Conservation (phyloP, 1,284 basidiomycete genomes). For the Fistulina hepatica region DNA sequence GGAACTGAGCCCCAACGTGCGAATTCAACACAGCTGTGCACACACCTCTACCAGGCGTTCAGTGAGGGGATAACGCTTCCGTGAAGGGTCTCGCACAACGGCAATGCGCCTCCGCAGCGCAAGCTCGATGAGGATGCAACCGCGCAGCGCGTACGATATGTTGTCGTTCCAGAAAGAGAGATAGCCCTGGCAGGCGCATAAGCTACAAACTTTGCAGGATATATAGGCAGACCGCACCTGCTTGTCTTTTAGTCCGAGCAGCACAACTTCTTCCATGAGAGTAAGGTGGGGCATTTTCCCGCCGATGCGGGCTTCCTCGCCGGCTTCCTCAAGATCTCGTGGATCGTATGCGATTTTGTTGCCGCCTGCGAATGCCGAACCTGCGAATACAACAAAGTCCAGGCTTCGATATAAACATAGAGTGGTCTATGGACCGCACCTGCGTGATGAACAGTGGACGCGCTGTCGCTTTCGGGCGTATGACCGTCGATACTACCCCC, state of each 20-base stretch:
- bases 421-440: not conserved
- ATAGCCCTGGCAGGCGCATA: conserved; percentile 52
- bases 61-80: conserved; percentile 64
- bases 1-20: no score
- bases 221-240: conserved; percentile 43
- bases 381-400: no score
- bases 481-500: no score
- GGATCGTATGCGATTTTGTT: conserved; percentile 91
- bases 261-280: conserved; percentile 92
- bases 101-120: conserved; percentile 85
- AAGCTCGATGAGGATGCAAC: conserved; percentile 91
- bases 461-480: no score
- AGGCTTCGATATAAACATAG: conserved; percentile 9
- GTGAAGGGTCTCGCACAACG: conserved; percentile 73
- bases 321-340: conserved; percentile 69
- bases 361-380: conserved; percentile 74
- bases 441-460: not conserved
- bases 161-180: conserved; percentile 98
- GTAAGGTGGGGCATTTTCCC: conserved; percentile 80
- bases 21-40: no score
- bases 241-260: conserved; percentile 86
- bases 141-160: conserved; percentile 90
- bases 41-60: conserved; percentile 84
- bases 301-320: conserved; percentile 56
- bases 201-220: not conserved